phyloP scores from a whole-genome alignment of 1,284 basidiomycete species.

The Sparassis latifolia region DNA sequence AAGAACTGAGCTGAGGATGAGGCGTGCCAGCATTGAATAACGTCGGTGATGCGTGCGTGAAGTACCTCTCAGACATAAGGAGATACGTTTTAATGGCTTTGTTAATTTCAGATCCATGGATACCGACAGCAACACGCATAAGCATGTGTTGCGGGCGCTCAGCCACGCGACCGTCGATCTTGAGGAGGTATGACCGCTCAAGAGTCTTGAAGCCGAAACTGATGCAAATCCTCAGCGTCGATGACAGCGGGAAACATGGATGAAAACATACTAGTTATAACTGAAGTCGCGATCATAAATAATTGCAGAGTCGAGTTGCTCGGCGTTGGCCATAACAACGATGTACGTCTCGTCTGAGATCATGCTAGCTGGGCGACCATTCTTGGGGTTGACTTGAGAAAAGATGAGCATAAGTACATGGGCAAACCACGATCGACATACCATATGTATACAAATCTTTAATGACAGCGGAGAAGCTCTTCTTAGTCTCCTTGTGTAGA shows the following conservation, averaged over 20 bases:
- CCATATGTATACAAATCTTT: slow-evolving; percentile 88
- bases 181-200: slow-evolving; percentile 95
- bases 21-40: slow-evolving; percentile 99
- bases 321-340: slow-evolving; percentile 78
- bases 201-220: slow-evolving; percentile 99
- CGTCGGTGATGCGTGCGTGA: slow-evolving; percentile 97
- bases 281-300: slow-evolving; percentile 98
- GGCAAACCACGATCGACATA: slow-evolving; percentile 27
- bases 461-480: slow-evolving; percentile 91
- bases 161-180: slow-evolving; percentile 91
- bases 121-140: slow-evolving; percentile 98
- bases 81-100: slow-evolving; percentile 90
- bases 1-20: slow-evolving; percentile 91
- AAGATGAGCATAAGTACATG: neutral
- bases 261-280: slow-evolving; percentile 75
- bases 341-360: slow-evolving; percentile 89
- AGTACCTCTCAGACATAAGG: slow-evolving; percentile 94
- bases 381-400: slow-evolving; percentile 88
- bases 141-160: slow-evolving; percentile 99
- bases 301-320: slow-evolving; percentile 86
- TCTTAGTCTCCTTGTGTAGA: slow-evolving; percentile 98
- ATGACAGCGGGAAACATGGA: slow-evolving; percentile 3
- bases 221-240: neutral
- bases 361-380: slow-evolving; percentile 82
- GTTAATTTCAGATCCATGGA: slow-evolving; percentile 89